Percentiles rank a stretch among this genome's conserved stretches.
These are phyloP conservation scores for Dendrobium nobile DNA, from an alignment of 106 monocot species.

Conservation along the genomic window DNA sequence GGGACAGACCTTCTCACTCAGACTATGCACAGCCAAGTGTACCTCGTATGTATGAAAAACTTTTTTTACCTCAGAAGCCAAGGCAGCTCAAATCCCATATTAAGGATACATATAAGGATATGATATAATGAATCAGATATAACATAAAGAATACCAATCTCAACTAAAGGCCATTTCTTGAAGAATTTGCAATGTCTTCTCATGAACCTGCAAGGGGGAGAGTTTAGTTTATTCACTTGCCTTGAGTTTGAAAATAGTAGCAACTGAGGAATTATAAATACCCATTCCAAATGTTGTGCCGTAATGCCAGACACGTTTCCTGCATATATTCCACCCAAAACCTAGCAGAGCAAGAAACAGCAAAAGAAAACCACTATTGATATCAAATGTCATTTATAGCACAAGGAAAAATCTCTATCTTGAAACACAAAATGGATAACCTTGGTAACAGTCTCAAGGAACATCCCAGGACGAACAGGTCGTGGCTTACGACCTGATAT, in stretches of 20 bases:
- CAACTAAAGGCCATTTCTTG: constrained; percentile 74
- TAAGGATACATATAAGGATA: too few species aligned
- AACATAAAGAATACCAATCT: background rate
- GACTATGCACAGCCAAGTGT: too few species aligned
- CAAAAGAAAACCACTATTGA: background rate
- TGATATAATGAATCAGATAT: background rate
- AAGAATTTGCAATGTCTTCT: constrained; percentile 83
- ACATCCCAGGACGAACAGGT: constrained; percentile 82
- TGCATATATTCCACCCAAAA: constrained; percentile 82
- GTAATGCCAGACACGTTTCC: constrained; percentile 76
- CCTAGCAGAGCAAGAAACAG: constrained; percentile 24
- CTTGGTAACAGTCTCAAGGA: constrained; percentile 47
- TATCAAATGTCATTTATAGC: too few species aligned
- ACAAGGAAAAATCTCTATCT: too few species aligned
- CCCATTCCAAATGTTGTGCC: constrained; percentile 98
- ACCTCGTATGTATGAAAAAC: too few species aligned
- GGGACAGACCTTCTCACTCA: too few species aligned
- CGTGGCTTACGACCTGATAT: constrained; percentile 50
- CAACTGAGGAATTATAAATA: constrained; percentile 6
- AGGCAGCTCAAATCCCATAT: background rate
- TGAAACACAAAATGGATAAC: constrained; percentile 4
- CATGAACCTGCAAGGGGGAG: constrained; percentile 55
- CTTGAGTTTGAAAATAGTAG: background rate
- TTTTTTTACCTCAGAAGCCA: background rate
- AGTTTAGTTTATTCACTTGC: background rate